Conservation (phyloP, 768 basidiomycete species). For the Suillus weaverae region DNA sequence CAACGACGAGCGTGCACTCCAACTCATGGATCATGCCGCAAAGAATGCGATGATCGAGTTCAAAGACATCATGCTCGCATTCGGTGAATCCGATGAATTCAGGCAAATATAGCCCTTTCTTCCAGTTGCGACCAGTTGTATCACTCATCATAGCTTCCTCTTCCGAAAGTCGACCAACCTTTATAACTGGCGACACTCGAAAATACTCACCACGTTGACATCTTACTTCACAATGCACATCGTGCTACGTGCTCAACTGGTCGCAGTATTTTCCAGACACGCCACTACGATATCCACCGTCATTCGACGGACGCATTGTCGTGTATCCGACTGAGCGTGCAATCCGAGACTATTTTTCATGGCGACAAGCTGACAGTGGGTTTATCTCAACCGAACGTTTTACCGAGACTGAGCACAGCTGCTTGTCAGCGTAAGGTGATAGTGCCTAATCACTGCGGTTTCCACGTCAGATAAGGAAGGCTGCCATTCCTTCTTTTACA, state of each 20-base stretch:
- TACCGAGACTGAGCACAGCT: conserved; percentile 16
- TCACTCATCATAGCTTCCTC: conserved; percentile 64
- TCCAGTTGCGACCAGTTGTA: background rate
- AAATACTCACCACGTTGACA: conserved; percentile 80
- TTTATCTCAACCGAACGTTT: conserved; percentile 5
- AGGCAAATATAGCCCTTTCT: conserved; percentile 50
- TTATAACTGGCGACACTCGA: conserved; percentile 85
- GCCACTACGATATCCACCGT: conserved; percentile 78
- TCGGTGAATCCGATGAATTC: conserved; percentile 97
- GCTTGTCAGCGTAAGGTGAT: conserved; percentile 16
- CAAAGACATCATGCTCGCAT: conserved; percentile 81
- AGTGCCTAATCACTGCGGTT: too few relatives aligned
- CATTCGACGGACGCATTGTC: conserved; percentile 88
- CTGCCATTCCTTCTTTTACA: too few relatives aligned
- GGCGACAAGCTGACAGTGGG: conserved; percentile 96
- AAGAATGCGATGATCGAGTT: conserved; percentile 77
- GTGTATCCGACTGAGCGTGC: conserved; percentile 73
- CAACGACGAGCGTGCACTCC: conserved; percentile 83
- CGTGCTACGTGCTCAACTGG: conserved; percentile 90
- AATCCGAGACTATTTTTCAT: conserved; percentile 90
- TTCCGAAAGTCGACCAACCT: conserved; percentile 71
- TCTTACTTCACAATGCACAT: conserved; percentile 92
- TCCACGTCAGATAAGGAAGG: too few relatives aligned
- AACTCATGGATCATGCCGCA: conserved; percentile 93
- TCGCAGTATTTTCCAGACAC: conserved; percentile 69